Base-by-base conservation (phyloP, 495 filamentous ascomycete species). In the Penicillium paradoxum region DNA sequence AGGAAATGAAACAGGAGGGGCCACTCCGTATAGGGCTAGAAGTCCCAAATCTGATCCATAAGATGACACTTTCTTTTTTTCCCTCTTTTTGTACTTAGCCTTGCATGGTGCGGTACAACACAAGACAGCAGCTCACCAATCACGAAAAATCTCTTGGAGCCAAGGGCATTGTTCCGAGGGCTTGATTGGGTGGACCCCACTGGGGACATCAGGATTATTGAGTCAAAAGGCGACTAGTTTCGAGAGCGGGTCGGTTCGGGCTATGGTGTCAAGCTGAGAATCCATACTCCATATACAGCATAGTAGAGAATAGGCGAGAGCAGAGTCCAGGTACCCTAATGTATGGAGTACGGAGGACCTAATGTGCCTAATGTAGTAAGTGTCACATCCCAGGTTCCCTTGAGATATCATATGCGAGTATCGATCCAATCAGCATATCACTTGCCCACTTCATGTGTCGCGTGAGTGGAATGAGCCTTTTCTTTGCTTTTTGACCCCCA, bases 321-420 rank as follows among this genome's bases (percentile, higher is more conserved):
- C 2, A 42, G 25, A 25, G 21, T 14, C 13, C 10, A 34, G 13
- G 4, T 2, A 14, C 9, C 11, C 32, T 34, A 34, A 34, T 34
- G 32, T 19, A 45, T n/a, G n/a, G n/a, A 29, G 21, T 36, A 27
- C 13, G n/a, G n/a, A n/a, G n/a, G n/a, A n/a, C 19, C 24, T 24
- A 9, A 22, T 43, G 40, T 43, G 29, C 22, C 27, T 27, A 25
- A 41, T 8, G 11, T 18, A 3, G 6, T 39, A 3, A 24, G 19
- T 10, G 13, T 11, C 22, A 19, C 17, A 15, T 15, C n/a, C 38
- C 3, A n/a, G 4, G 25, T 27, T 14, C 25, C 13, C 11, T 43
- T 43, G 38, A 41, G 37, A 51, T 42, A 55, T 54, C 41, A 48
- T 49, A 45, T 53, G 40, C 45, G 24, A n/a, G 48, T 10, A 43